Evolutionary conservation across 2,329 filamentous ascomycete genomes (phyloP), one percentile per base, ranked within the genome.

Genomic region (Escovopsis sp.): DNA sequence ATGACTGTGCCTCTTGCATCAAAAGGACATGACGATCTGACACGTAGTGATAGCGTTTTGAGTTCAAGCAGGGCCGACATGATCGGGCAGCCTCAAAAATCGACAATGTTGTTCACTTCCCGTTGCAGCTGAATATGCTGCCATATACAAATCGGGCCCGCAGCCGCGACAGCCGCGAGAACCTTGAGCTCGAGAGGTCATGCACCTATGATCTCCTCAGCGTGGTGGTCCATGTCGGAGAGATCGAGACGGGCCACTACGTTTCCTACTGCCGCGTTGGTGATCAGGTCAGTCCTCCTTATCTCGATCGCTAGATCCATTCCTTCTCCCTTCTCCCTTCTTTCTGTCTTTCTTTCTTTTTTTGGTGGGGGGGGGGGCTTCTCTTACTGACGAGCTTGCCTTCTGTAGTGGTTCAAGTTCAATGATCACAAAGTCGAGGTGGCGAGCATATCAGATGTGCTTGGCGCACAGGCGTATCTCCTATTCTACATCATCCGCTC

Each of bases 381-480:
- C 47, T 12, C 27, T 4, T 35, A 14, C 39, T 46, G 31, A 43
- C 34, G 36, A 15, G 42, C 35, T 17, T 21, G 42, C 7, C 21
- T 28, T 10, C 52, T 41, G 13, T 45, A 93, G 70, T 96, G 88
- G 88, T 93, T 94, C 55, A 76, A 83, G 37, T 94, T 94, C 58
- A 92, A 96, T 50, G 88, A 96, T 52, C 87, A 90, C 54, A 86
- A 85, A 53, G 88, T 96, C 17, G 83, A 87, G 41, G 53, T 87
- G 37, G 88, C 84, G 2, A 75, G 74, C 32, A 79, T 90, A 51
- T 81, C 80, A 5, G 84, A 94, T 40, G 88, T 96, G 3, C 66
- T 96, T 29, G 72, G 71, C 21, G 83, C 84, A 12, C 79, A 94
- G 54, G 86, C 88, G 1, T 96, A 94, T 55, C 64, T 96, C 38